Evolutionary conservation across 495 filamentous ascomycete genomes (phyloP), one percentile per base, ranked within the genome.

Genomic region (Saxophila tyrrhenica): DNA sequence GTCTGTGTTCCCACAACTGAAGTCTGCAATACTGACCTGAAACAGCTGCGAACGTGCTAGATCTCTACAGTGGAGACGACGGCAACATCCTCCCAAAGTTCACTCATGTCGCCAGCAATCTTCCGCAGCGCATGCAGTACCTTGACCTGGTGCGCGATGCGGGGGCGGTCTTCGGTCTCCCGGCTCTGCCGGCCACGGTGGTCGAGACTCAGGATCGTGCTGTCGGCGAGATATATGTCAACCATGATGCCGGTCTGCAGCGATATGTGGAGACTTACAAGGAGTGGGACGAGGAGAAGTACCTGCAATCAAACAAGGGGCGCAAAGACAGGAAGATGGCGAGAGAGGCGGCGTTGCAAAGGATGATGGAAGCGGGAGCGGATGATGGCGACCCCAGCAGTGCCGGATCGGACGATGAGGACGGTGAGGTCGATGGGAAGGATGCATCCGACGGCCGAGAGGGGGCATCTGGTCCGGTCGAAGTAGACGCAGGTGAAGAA

Each of bases 31-130:
- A 16, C 35, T 39, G 16, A 39, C 35, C 35, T 39, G 35, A 8
- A 9, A 16, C 35, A 48, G 45, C 45, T 48, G 45, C 24, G 7
- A 20, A 48, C 23, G 24, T 48, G 21, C 10, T 48, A 3, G 45
- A 48, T 48, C 24, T 23, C 8, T 23, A 29, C 20, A 16, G 24
- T 7, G 45, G 23, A 3, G 21, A 16, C 10, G 19, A 48, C 20
- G 21, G 21, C 5, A 20, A 21, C n/a, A n/a, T 44, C 5, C 7
- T 17, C 7, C 41, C 48, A 22, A 13, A 25, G 11, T 50, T 50
- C 48, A 50, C 29, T 15, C 48, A 50, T 22, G 50, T 52, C n/a
- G 50, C 50, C 17, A 24, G 24, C 50, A 52, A 52, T 25, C 39
- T 52, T 29, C 50, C 50, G 11, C 32, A 22, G 17, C 19, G 42